A percentile compares a stretch with the other conserved stretches of the same genome.
Evolutionary conservation across 2,329 filamentous ascomycete species (phyloP).

Genomic region (Fusarium sp.): DNA sequence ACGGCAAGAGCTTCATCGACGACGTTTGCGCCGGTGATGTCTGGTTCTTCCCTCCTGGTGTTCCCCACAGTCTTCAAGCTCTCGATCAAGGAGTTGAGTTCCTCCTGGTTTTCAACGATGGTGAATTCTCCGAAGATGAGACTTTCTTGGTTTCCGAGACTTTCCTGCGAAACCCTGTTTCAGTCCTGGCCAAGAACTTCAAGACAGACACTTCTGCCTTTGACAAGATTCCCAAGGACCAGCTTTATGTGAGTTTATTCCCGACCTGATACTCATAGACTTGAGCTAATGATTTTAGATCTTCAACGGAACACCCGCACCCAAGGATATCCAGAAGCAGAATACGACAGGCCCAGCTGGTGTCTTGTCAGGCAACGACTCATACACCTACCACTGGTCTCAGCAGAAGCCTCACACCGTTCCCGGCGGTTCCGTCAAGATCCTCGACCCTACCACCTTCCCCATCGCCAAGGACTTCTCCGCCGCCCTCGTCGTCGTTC

Average conservation of each 20-base stretch:
- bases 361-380: not conserved
- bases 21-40: constrained; percentile 13
- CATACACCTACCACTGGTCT: constrained; percentile 26
- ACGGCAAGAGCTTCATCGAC: constrained; percentile 13
- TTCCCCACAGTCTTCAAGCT: constrained; percentile 14
- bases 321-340: constrained; percentile 16
- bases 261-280: too few species aligned
- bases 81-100: constrained; percentile 15
- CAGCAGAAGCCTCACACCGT: constrained; percentile 17
- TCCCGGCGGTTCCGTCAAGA: constrained; percentile 14
- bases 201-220: constrained; percentile 17
- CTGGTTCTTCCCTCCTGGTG: constrained; percentile 19
- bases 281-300: not conserved
- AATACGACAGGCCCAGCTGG: constrained; percentile 2
- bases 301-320: constrained; percentile 14
- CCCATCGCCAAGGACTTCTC: constrained; percentile 13
- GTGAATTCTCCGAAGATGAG: constrained; percentile 10
- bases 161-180: constrained; percentile 15
- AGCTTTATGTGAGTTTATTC: constrained; percentile 6
- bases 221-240: constrained; percentile 9
- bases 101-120: constrained; percentile 12
- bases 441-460: constrained; percentile 7
- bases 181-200: constrained; percentile 23
- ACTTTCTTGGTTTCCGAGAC: constrained; percentile 20
- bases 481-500: constrained; percentile 2